Evolutionary conservation across 306 rosid species (phyloP).

Genomic region (Vicia villosa): DNA sequence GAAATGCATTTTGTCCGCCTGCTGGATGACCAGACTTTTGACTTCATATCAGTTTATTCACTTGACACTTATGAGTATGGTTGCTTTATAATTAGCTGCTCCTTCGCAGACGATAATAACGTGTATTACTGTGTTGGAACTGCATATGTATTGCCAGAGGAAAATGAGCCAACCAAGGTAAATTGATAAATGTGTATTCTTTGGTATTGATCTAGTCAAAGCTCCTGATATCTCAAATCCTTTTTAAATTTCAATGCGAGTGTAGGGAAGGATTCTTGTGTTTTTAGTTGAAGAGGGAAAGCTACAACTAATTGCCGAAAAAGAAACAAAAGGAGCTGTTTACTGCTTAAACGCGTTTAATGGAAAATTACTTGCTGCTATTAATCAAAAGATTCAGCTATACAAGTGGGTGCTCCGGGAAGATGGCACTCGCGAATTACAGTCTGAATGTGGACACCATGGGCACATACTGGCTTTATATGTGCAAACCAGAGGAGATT

Average conservation of each 20-base stretch:
- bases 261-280: constrained; percentile 92
- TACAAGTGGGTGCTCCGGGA: constrained; percentile 99
- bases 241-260: constrained; percentile 23
- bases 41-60: constrained; percentile 76
- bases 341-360: constrained; percentile 91
- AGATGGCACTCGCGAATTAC: constrained; percentile 89
- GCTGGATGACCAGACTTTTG: constrained; percentile 96
- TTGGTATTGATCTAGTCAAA: constrained; percentile 9
- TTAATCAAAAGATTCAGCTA: constrained; percentile 96
- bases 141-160: constrained; percentile 94
- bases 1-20: constrained; percentile 87
- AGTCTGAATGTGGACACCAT: constrained; percentile 99
- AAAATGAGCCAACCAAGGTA: constrained; percentile 93
- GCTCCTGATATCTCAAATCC: constrained; percentile 24
- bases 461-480: constrained; percentile 98
- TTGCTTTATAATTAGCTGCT: constrained; percentile 95
- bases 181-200: constrained; percentile 21
- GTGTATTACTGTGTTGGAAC: constrained; percentile 97
- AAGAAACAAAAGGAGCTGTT: constrained; percentile 98
- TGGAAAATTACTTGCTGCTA: constrained; percentile 94
- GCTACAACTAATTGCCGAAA: constrained; percentile 92
- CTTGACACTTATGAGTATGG: constrained; percentile 87
- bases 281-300: constrained; percentile 95
- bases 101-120: constrained; percentile 90
- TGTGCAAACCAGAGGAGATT: constrained; percentile 96